These are phyloP conservation scores for Trichosporon faecale DNA, from an alignment of 1,284 basidiomycete species.

Conservation along the genomic window DNA sequence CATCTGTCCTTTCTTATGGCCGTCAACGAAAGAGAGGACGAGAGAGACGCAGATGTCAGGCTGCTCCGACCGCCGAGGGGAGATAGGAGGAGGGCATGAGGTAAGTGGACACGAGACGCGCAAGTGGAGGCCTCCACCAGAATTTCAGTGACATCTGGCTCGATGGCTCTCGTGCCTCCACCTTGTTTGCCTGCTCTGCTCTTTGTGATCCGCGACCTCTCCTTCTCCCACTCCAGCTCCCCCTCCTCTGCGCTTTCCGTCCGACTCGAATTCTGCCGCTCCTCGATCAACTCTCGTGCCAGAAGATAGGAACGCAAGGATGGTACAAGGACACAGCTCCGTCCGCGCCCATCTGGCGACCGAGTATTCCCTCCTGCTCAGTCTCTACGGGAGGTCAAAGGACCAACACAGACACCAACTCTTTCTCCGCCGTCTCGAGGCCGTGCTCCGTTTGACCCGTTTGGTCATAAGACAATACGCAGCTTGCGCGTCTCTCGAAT, in stretches of 20 bases:
- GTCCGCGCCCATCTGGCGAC: conserved; percentile 24
- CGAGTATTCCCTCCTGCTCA: conserved; percentile 25
- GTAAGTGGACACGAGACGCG: neutral
- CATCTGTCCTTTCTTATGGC: no score
- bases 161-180: no score
- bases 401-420: conserved; percentile 36
- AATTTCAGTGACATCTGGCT: neutral
- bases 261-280: neutral
- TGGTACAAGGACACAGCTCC: conserved; percentile 19
- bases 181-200: no score
- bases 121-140: neutral
- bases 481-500: neutral
- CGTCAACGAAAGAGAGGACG: no score
- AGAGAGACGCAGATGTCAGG: no score
- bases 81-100: no score
- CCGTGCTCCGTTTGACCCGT: conserved; percentile 21
- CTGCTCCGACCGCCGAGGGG: no score
- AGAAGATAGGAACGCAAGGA: neutral
- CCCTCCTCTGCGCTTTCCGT: neutral
- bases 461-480: neutral
- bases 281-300: no score
- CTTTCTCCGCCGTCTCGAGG: conserved; percentile 25
- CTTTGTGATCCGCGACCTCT: no score
- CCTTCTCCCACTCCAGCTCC: no score
- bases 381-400: conserved; percentile 22